Percentiles rank a stretch among this genome's conserved stretches.
Evolutionary conservation across 768 basidiomycete species (phyloP).

Genomic region (Lactarius hatsudake): DNA sequence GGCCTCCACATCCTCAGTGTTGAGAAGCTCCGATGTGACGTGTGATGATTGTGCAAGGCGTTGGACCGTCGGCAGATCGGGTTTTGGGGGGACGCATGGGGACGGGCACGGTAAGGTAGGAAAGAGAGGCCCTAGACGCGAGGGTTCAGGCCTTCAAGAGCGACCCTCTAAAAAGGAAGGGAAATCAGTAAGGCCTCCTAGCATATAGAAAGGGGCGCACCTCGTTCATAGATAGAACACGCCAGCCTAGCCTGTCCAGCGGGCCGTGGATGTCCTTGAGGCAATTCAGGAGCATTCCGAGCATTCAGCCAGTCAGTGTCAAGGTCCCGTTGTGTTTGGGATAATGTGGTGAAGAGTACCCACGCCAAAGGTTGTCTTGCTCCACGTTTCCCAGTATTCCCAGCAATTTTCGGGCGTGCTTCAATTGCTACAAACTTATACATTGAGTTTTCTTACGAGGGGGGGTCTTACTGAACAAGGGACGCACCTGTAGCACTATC

Average conservation of each 20-base stretch:
- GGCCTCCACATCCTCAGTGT: background rate
- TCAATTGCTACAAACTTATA: conserved; percentile 15
- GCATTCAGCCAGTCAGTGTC: too few species aligned
- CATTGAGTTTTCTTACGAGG: background rate
- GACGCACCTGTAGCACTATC: background rate
- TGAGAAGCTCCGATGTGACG: conserved; percentile 25
- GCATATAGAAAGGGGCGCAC: conserved; percentile 36
- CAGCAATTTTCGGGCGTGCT: background rate
- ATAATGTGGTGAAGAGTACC: too few species aligned
- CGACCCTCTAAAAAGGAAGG: conserved; percentile 37
- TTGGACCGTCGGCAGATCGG: conserved; percentile 29
- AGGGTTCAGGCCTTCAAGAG: conserved; percentile 28
- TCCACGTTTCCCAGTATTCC: too few species aligned
- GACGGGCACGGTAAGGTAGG: background rate
- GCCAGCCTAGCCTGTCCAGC: conserved; percentile 56
- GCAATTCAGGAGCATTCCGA: too few species aligned
- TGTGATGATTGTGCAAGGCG: conserved; percentile 23
- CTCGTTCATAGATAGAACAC: conserved; percentile 49
- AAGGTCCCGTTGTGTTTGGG: too few species aligned
- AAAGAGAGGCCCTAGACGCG: conserved; percentile 22
- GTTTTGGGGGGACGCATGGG: conserved; percentile 30
- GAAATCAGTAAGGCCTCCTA: background rate
- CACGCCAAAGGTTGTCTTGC: background rate
- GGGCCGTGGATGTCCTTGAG: too few species aligned
- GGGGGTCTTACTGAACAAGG: background rate